Base-by-base conservation (phyloP, 345 rosid species). In the Orychophragmus violaceus region DNA sequence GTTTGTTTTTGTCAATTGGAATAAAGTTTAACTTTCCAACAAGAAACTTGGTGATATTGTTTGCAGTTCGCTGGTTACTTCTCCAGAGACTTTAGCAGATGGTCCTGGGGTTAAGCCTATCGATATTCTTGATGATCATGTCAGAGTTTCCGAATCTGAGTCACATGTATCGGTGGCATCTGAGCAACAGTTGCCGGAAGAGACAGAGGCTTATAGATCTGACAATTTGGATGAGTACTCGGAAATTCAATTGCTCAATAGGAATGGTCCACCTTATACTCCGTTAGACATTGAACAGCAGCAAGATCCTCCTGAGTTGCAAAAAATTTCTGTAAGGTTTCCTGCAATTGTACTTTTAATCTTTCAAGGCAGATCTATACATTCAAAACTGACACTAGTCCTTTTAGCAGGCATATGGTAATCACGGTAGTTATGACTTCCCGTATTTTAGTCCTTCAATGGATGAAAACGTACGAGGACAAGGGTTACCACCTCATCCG, bases 261-360 rank as follows among this genome's bases (percentile, higher is more conserved):
- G 42, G 42, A 36, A 62, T 68, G 77, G 73, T 80, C 92, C 74
- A 54, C 73, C 88, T 19, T 84, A 79, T 71, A 52, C 80, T 63
- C 82, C 80, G 72, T 66, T 84, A 46, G 89, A 80, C 74, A 59
- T 83, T 3, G 91, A 79, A 66, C 89, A 79, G 72, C 91, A 75
- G 62, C 89, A 78, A 69, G 85, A 77, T 79, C 72, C 81, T 72
- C 74, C 85, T n/a, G 95, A 85, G 56, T 51, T 85, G 46, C 83
- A 82, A 14, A 78, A 69, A 48, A 80, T 82, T 4, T 36, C 42
- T 30, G 98, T 92, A 70, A 83, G 92, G 36, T 33, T 57, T 68
- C 59, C 12, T 46, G 14, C 6, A 30, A 24, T 24, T 68, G 50
- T 25, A 68, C 18, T 24, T 23, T 8, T 6, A 0, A 35, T 22